Percentiles rank a stretch among this genome's conserved stretches.
These are phyloP conservation scores for Saccharomyces jurei DNA, from an alignment of 805 yeast species.

Conservation along the genomic window DNA sequence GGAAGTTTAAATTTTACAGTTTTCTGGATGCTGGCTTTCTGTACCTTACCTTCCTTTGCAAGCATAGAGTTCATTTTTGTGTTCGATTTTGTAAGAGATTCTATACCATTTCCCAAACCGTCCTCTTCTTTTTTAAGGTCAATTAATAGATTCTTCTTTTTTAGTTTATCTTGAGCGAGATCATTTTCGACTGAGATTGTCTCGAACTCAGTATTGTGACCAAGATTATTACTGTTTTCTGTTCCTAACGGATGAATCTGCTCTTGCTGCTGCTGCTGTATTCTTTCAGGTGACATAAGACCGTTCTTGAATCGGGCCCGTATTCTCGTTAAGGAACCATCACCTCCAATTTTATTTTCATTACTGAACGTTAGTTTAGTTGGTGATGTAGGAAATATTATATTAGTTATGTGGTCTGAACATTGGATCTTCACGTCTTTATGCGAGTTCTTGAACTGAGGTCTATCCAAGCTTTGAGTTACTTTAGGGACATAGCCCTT, in stretches of 20 bases:
- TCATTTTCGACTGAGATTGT: neutral
- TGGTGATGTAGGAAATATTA: constrained; percentile 26
- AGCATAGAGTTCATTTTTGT: constrained; percentile 3
- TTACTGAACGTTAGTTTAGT: constrained; percentile 23
- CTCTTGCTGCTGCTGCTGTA: neutral
- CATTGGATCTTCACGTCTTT: constrained; percentile 7
- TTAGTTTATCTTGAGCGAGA: neutral
- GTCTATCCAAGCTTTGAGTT: constrained; percentile 28
- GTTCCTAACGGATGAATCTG: neutral
- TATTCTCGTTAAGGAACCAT: constrained; percentile 23
- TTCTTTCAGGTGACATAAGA: constrained; percentile 17
- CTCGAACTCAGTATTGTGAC: neutral
- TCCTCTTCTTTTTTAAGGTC: constrained; percentile 10
- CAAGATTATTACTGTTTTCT: neutral
- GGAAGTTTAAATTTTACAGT: constrained; percentile 28
- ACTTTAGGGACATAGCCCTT: constrained; percentile 8
- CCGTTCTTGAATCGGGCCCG: constrained; percentile 25
- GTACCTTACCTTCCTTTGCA: neutral
- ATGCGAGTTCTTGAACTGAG: constrained; percentile 9
- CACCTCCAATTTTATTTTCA: constrained; percentile 25
- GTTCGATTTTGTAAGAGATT: neutral
- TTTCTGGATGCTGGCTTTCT: constrained; percentile 13
- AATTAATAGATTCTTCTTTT: constrained; percentile 12
- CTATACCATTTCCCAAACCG: neutral
- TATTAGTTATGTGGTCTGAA: constrained; percentile 14